Base-by-base conservation (phyloP, 2,329 filamentous ascomycete genomes). In the Fusarium multiceps region DNA sequence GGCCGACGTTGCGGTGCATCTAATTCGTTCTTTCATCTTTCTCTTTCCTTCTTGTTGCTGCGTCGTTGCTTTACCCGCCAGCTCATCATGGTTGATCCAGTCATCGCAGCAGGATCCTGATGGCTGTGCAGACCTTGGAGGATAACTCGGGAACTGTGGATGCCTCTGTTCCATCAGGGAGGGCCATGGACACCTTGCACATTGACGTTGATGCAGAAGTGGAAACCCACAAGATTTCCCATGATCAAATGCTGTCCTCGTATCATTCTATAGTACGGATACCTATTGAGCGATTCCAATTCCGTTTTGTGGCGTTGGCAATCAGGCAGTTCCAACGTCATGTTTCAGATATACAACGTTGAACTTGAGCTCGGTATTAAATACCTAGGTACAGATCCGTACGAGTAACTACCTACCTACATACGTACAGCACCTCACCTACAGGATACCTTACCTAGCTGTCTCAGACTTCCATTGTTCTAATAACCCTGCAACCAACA, bases 1-100 rank as follows among this genome's bases (percentile, higher is more conserved):
- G 66, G 66, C 66, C 66, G 66, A 69, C 66, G 55, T 57, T 62
- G 37, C 51, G 66, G 43, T 46, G 43, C 59, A 59, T 43, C 51
- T 70, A 50, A 69, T 69, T 68, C 67, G 67, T 55, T 55, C 48
- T 50, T 28, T 20, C 6, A 25, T 20, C 20, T 30, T 18, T 25
- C 20, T 10, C 20, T 20, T 54, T 16, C 20, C 14, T 55, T 25
- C 6, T 32, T 55, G n/a, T 49, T 20, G 14, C 23, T 56, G 43
- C n/a, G 7, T 53, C 49, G 14, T 51, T 27, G n/a, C 46, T 70
- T 69, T 70, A 53, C 47, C 66, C 61, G 61, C 48, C 50, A 48
- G 47, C 51, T 66, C 46, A 55, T 45, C 42, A 32, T 30, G 40
- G 25, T 48, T 59, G 11, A 60, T 40, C 60, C 50, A 54, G 42